Evolutionary conservation across 2,329 filamentous ascomycete genomes (phyloP).

Genomic region (Fusarium nematophilum): DNA sequence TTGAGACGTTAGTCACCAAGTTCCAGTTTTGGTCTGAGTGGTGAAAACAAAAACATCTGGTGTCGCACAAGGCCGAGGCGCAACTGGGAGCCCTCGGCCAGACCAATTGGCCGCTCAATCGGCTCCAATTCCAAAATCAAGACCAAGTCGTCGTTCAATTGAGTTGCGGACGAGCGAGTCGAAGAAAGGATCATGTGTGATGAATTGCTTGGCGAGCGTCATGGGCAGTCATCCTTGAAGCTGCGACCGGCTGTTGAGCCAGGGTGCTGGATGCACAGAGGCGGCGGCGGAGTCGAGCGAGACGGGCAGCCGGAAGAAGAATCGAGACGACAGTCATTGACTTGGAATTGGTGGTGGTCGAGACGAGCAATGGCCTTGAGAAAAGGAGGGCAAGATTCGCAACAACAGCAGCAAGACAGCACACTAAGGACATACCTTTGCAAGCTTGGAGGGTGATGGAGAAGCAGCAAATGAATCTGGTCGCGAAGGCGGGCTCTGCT

Average conservation of each 20-base stretch:
- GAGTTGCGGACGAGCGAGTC: conserved; percentile 9
- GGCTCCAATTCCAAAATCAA: conserved; percentile 19
- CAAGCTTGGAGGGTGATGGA: conserved; percentile 46
- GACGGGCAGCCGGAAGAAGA: conserved; percentile 11
- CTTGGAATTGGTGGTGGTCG: conserved; percentile 24
- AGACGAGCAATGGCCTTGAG: conserved; percentile 9
- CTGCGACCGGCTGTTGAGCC: conserved; percentile 15
- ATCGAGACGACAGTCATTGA: conserved; percentile 16
- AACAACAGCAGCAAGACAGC: conserved; percentile 7
- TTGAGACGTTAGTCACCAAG: conserved; percentile 14
- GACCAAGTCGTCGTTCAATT: conserved; percentile 20
- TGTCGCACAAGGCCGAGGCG: background rate
- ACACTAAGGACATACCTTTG: conserved; percentile 38
- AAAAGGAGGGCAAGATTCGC: conserved; percentile 6
- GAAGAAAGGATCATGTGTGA: background rate
- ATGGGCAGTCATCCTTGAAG: conserved; percentile 15
- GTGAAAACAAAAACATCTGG: background rate
- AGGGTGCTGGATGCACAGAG: conserved; percentile 15
- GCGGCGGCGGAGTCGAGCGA: conserved; percentile 12
- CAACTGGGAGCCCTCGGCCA: background rate
- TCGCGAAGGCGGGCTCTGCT: conserved; percentile 45
- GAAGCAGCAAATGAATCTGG: conserved; percentile 41
- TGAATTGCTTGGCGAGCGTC: conserved; percentile 26
- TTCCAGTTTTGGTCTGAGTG: background rate
- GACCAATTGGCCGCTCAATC: conserved; percentile 20